These are phyloP conservation scores for Akebia trifoliata DNA, from an alignment of 164 flowering plant species.

Conservation along the genomic window DNA sequence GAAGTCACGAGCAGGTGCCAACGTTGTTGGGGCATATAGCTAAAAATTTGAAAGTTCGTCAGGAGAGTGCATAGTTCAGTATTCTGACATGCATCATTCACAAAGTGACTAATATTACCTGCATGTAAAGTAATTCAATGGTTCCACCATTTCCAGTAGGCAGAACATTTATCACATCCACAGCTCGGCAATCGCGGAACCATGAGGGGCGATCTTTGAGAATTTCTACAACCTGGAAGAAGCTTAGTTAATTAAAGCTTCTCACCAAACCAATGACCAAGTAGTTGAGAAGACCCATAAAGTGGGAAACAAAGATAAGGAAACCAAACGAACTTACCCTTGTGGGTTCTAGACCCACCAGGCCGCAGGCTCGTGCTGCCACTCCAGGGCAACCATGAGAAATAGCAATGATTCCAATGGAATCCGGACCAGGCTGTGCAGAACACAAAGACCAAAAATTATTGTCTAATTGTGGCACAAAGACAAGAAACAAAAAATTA, in stretches of 20 bases:
- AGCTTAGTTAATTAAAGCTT: not conserved
- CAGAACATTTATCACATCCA: slow-evolving; percentile 78
- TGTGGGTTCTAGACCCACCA: slow-evolving; percentile 91
- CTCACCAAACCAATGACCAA: not conserved
- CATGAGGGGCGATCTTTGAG: slow-evolving; percentile 95
- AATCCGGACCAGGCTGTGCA: slow-evolving; percentile 99
- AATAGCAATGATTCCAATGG: slow-evolving; percentile 99
- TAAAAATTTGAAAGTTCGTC: slow-evolving; percentile 9
- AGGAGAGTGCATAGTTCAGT: not conserved
- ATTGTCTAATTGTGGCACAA: not conserved
- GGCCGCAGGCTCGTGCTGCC: slow-evolving; percentile 97
- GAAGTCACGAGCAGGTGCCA: slow-evolving; percentile 97
- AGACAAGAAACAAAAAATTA: not conserved
- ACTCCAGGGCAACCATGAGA: slow-evolving; percentile 95
- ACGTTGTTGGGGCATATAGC: slow-evolving; percentile 99
- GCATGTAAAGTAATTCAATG: slow-evolving; percentile 93
- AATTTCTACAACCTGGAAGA: slow-evolving; percentile 82
- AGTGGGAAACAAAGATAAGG: not conserved
- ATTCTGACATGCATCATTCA: not conserved
- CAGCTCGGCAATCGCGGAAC: slow-evolving; percentile 94
- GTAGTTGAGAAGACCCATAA: not conserved
- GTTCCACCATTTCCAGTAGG: slow-evolving; percentile 97
- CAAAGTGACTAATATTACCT: slow-evolving; percentile 67
- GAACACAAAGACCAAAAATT: not conserved
- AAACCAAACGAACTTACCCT: slow-evolving; percentile 39